Evolutionary conservation across 1,284 basidiomycete genomes (phyloP).

Genomic region (Sporisorium sorghi): DNA sequence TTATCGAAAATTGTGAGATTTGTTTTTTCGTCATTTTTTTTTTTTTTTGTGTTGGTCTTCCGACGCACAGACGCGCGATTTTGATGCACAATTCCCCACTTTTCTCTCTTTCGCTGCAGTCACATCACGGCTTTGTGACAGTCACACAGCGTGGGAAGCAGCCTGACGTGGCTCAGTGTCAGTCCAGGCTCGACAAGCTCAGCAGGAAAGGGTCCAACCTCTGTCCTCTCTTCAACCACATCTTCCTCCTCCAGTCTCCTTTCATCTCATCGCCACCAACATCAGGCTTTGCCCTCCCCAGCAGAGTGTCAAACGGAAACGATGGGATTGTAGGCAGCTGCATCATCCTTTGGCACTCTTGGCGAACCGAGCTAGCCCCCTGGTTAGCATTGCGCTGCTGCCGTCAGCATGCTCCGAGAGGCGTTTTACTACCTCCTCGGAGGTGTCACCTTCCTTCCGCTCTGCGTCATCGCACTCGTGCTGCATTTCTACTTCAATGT

Average conservation of each 20-base stretch:
- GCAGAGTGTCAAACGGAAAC: no score
- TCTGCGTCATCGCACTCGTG: slow-evolving; percentile 46
- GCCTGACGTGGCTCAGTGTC: slow-evolving; percentile 9
- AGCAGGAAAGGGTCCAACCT: slow-evolving; percentile 7
- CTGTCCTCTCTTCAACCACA: no score
- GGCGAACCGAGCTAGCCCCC: not conserved
- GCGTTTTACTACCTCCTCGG: slow-evolving; percentile 67
- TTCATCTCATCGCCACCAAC: no score
- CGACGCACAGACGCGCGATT: no score
- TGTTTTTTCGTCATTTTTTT: no score
- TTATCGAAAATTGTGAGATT: no score
- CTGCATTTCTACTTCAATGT: slow-evolving; percentile 46
- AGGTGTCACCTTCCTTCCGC: slow-evolving; percentile 65
- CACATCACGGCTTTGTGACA: no score
- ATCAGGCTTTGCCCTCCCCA: no score
- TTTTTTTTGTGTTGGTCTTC: no score
- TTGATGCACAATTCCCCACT: not conserved
- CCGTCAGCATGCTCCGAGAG: slow-evolving; percentile 47
- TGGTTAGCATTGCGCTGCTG: not conserved
- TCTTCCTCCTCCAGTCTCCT: no score
- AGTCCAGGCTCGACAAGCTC: not conserved
- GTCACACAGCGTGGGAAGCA: not conserved
- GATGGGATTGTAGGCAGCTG: not conserved
- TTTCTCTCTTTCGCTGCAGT: no score
- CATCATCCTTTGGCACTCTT: not conserved